Percentiles rank a stretch among this genome's conserved stretches.
These are phyloP conservation scores for Psilocybe subaeruginosa DNA, from an alignment of 768 basidiomycete genomes.

Conservation along the genomic window DNA sequence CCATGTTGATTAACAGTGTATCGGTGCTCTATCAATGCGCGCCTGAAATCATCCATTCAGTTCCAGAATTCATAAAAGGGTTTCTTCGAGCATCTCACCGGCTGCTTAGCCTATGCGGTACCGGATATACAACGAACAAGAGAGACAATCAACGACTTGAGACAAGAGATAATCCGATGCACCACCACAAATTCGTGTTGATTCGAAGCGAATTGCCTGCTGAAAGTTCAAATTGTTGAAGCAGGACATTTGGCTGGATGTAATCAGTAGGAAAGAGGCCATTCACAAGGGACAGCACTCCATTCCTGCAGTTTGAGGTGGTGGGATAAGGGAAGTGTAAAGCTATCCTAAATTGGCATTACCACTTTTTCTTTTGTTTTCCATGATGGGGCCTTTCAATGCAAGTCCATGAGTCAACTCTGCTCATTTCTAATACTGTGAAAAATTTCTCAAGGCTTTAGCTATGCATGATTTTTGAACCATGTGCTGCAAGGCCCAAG, in stretches of 20 bases:
- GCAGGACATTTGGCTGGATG: conserved; percentile 15
- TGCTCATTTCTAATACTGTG: not conserved
- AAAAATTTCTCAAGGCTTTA: not conserved
- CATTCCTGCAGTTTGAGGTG: conserved; percentile 16
- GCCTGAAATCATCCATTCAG: not conserved
- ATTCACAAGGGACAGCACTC: conserved; percentile 20
- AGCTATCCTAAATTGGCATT: conserved; percentile 17
- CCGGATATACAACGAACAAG: conserved; percentile 10
- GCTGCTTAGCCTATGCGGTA: conserved; percentile 5
- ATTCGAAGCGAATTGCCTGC: conserved; percentile 17
- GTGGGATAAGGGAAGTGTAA: conserved; percentile 19
- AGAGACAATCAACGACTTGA: conserved; percentile 19
- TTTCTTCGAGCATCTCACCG: conserved; percentile 6
- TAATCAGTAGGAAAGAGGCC: conserved; percentile 6
- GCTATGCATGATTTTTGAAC: not conserved
- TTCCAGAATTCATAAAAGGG: not conserved
- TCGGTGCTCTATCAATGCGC: not conserved
- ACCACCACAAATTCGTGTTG: conserved; percentile 10
- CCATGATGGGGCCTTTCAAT: not conserved
- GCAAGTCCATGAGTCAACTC: not conserved
- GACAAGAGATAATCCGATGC: conserved; percentile 14
- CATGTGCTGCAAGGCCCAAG: not conserved
- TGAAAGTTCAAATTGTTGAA: conserved; percentile 8
- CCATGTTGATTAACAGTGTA: conserved; percentile 14
- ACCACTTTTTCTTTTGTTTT: conserved; percentile 10